Evolutionary conservation across 768 basidiomycete genomes (phyloP), one percentile per base, ranked within the genome.

Genomic region (Boletus fagicola): DNA sequence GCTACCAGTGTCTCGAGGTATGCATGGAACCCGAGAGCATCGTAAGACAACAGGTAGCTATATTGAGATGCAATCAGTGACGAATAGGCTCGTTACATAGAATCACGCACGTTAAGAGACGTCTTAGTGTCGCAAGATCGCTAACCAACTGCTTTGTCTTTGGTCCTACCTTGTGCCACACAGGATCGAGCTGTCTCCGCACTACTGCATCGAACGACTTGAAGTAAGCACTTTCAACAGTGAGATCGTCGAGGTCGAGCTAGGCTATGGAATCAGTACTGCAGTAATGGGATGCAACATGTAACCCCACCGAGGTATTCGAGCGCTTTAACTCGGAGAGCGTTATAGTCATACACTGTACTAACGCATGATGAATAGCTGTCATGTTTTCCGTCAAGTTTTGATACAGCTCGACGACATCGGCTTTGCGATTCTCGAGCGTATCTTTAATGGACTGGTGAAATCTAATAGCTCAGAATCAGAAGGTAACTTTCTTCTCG

Each of bases 161-260:
- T 1, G 92, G 86, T 0, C 94, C 94, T 28, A 96, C 95, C 74
- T 94, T 92, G 72, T 98, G 94, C 96, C 97, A 98, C 8, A 97
- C 88, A 0, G 94, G 81, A 70, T 97, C 93, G 9, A 98, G 82
- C 65, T 95, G 93, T 33, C 84, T 83, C 4, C 95, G 84, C 3
- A 98, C 94, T 49, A 96, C 80, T 20, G 82, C 75, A 66, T 98
- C 95, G 66, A 98, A 99, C 1, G 90, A 92, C 35, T 86, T 85
- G 72, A 98, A 98, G 65, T 98, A 94, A 0, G 94, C 92, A 64
- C 90, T 94, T 66, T 97, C 91, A 47, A 98, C 82, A 26, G 83
- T 94, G 57, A 98, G 78, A 60, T 97, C 94, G 62, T 98, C 96
- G 16, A 98, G 78, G 52, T 98, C 96, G 22, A 98, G 83, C 94